phyloP scores from a whole-genome alignment of 1,284 basidiomycete species.

The Puccinia sorghi region DNA sequence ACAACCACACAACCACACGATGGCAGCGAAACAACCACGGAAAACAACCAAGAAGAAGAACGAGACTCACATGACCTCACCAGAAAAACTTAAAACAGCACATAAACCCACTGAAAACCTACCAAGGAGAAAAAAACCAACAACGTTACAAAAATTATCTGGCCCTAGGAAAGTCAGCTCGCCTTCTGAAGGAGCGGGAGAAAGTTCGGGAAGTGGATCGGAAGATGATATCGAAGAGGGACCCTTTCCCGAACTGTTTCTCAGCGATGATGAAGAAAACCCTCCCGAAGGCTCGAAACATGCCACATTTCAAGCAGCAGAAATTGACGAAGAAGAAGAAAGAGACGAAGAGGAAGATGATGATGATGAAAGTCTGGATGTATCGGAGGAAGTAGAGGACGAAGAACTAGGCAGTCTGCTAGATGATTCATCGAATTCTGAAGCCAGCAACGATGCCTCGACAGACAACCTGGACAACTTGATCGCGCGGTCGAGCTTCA shows the following conservation, averaged over 20 bases:
- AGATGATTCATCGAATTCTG: constrained; percentile 19
- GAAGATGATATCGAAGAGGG: constrained; percentile 57
- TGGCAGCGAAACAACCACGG: neutral
- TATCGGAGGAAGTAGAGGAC: constrained; percentile 45
- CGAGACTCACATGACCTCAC: neutral
- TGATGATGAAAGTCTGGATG: constrained; percentile 25
- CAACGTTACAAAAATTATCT: neutral
- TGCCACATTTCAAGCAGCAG: constrained; percentile 28
- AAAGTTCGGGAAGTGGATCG: neutral
- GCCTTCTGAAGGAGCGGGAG: neutral
- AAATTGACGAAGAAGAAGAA: constrained; percentile 49
- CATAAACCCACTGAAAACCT: neutral
- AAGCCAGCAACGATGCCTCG: constrained; percentile 6
- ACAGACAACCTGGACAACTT: constrained; percentile 45
- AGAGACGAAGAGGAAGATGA: constrained; percentile 16
- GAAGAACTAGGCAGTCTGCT: constrained; percentile 43
- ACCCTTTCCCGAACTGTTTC: constrained; percentile 62
- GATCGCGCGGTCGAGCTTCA: constrained; percentile 56
- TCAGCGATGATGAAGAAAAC: constrained; percentile 54
- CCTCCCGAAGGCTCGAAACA: neutral
- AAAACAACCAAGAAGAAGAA: neutral
- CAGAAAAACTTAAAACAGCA: neutral
- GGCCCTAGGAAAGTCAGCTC: neutral
- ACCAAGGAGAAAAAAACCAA: neutral
- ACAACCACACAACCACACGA: neutral